Base-by-base conservation (phyloP, 2,329 filamentous ascomycete genomes). In the Raffaelea ambrosiae region DNA sequence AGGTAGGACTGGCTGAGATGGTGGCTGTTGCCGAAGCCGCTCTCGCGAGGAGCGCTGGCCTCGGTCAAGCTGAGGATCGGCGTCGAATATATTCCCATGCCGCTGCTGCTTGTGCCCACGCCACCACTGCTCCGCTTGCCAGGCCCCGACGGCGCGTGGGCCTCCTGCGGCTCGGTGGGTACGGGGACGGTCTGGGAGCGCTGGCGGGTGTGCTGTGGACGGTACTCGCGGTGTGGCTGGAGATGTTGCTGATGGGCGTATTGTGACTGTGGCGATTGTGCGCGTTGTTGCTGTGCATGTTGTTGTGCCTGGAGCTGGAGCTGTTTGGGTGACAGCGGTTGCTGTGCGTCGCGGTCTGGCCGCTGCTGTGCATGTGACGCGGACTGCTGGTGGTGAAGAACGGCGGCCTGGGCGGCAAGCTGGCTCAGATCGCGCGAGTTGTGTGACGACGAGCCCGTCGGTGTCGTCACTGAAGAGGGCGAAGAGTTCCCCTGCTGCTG, bases 341-440 rank as follows among this genome's bases (percentile, higher is more conserved):
- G 57, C 57, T 62, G 48, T 21, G 26, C 13, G 13, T 55, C 53
- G 5, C 35, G 35, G 35, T 38, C 35, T 16, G 9, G 31, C 31
- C 31, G 31, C 16, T n/a, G n/a, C n/a, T n/a, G n/a, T n/a, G n/a
- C n/a, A n/a, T n/a, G n/a, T n/a, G n/a, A n/a, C n/a, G 31, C 9
- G 8, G 54, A 9, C 40, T 71, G 69, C 58, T 77, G 73, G 58
- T 83, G 77, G 31, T 78, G 77, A 68, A 87, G 81, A 59, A 85
- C 81, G 48, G 86, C 86, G 10, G 86, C 81, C 64, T 89, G 86
- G 18, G 86, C 86, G 36, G 86, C 86, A 54, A 89, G 88, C 63
- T 88, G 83, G 63, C 84, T 74, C 52, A 79, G 64, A 22, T 70
- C 62, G 35, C 62, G 60, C 31, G 26, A 29, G 39, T 29, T 14